Evolutionary conservation across 75 land plant species (phyloP).

Genomic region (Chamaecyparis obtusa): DNA sequence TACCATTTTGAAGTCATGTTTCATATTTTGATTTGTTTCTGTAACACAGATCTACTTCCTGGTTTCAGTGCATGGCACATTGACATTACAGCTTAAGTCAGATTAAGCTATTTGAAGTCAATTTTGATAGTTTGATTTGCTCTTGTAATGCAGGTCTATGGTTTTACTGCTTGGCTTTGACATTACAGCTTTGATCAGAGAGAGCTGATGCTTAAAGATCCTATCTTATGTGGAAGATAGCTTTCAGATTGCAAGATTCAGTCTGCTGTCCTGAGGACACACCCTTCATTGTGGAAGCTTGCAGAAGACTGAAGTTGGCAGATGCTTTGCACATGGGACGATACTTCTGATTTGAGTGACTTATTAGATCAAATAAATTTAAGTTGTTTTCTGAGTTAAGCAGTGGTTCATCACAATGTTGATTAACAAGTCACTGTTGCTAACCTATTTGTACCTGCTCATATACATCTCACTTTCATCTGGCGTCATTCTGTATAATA

Average conservation of each 20-base stretch:
- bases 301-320: neutral
- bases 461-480: constrained; percentile 90
- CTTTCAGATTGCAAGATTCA: neutral
- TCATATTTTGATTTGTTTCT: neutral
- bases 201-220: neutral
- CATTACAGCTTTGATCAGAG: neutral
- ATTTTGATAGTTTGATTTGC: no score
- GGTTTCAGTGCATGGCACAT: neutral
- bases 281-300: neutral
- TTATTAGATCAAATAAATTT: neutral
- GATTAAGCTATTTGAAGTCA: neutral
- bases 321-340: neutral
- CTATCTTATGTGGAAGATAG: neutral
- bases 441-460: constrained; percentile 79
- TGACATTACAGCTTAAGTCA: neutral
- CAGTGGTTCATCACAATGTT: constrained; percentile 14
- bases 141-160: neutral
- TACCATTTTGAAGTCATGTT: neutral
- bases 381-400: constrained; percentile 25
- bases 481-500: constrained; percentile 88
- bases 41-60: neutral
- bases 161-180: neutral
- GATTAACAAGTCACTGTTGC: constrained; percentile 58
- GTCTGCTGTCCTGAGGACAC: neutral
- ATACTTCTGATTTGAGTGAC: neutral